Evolutionary conservation across 225 moss, liverwort and hornwort species (phyloP).

Genomic region (Sphagnum tenellum): DNA sequence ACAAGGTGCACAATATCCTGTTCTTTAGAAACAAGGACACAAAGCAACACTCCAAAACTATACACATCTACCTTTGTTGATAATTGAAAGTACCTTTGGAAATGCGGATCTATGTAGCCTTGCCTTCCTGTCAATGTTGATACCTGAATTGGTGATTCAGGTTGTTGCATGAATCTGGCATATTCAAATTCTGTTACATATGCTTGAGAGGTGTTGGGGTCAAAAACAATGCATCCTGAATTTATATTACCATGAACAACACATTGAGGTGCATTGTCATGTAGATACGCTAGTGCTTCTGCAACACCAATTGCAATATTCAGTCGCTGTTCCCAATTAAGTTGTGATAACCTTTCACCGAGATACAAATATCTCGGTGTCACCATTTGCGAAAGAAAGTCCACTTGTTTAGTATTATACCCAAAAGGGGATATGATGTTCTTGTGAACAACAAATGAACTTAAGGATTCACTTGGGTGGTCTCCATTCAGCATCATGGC

Average conservation of each 20-base stretch:
- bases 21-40: not conserved
- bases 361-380: not conserved
- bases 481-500: not conserved
- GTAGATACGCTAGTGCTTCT: conserved; percentile 2
- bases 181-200: conserved; percentile 2
- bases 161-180: not conserved
- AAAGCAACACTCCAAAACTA: not conserved
- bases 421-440: not conserved
- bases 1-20: not conserved
- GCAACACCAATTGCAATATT: not conserved
- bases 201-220: not conserved
- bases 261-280: conserved; percentile 3
- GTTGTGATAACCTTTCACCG: not conserved
- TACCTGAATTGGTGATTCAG: not conserved
- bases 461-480: too few relatives aligned
- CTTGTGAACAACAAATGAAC: not conserved
- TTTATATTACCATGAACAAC: conserved; percentile 10
- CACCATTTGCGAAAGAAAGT: not conserved
- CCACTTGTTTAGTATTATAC: not conserved
- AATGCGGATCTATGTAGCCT: conserved; percentile 3
- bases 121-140: conserved; percentile 2
- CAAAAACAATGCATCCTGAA: conserved; percentile 7
- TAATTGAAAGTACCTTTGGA: not conserved
- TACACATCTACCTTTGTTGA: not conserved
- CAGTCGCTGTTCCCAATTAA: not conserved